A percentile compares a stretch with the other conserved stretches of the same genome.
Evolutionary conservation across 2,329 filamentous ascomycete genomes (phyloP).

Genomic region (Microcyclosporella mali): DNA sequence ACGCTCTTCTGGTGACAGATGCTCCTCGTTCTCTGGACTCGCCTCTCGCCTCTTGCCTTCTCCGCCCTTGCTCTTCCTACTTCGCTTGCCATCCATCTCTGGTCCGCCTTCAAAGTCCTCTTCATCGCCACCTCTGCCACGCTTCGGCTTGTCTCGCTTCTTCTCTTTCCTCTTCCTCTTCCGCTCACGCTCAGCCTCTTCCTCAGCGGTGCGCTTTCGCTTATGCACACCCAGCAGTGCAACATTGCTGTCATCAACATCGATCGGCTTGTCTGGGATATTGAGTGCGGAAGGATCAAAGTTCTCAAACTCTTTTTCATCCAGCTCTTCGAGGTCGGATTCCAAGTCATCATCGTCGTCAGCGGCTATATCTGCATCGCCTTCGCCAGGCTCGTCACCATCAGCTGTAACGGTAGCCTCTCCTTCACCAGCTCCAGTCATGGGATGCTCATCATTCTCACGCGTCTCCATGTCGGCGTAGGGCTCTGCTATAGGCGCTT

Average conservation of each 20-base stretch:
- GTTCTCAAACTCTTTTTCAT: slow-evolving; percentile 60
- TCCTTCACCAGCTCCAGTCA: slow-evolving; percentile 15
- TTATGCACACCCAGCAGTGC: slow-evolving; percentile 58
- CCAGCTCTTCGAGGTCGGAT: slow-evolving; percentile 56
- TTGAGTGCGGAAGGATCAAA: slow-evolving; percentile 57
- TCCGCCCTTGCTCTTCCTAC: slow-evolving; percentile 43
- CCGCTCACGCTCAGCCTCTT: slow-evolving; percentile 52
- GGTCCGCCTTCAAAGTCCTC: slow-evolving; percentile 36
- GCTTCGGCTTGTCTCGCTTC: slow-evolving; percentile 21
- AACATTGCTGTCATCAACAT: slow-evolving; percentile 40
- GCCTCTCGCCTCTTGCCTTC: slow-evolving; percentile 39
- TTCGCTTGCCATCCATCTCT: slow-evolving; percentile 50
- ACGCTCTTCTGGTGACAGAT: slow-evolving; percentile 78
- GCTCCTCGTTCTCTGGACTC: slow-evolving; percentile 62
- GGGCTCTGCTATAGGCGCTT: slow-evolving; percentile 39
- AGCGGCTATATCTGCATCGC: slow-evolving; percentile 28
- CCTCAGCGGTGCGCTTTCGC: slow-evolving; percentile 58
- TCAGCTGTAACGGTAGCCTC: slow-evolving; percentile 26
- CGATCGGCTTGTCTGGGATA: slow-evolving; percentile 41
- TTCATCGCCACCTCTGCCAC: slow-evolving; percentile 15
- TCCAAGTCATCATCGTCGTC: slow-evolving; percentile 52
- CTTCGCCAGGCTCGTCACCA: slow-evolving; percentile 13
- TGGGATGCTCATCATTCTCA: slow-evolving; percentile 32
- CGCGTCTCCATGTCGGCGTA: slow-evolving; percentile 42
- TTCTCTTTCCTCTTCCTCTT: slow-evolving; percentile 34